Percentiles rank a stretch among this genome's conserved stretches.
Evolutionary conservation across 306 rosid species (phyloP).

Genomic region (Vachellia pachyceras): DNA sequence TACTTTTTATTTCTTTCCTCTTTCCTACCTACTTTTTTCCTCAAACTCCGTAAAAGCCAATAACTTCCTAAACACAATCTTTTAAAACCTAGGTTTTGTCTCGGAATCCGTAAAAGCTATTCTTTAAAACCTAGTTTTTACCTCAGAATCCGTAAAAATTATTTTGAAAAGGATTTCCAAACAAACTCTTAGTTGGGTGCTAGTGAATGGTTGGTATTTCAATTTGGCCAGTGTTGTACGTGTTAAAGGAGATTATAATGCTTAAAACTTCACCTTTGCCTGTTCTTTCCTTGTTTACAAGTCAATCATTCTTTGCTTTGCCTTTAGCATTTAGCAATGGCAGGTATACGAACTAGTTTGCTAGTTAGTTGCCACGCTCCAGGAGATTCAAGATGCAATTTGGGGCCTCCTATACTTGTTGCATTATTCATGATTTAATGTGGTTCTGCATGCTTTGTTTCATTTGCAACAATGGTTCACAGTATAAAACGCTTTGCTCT

Average conservation of each 20-base stretch:
- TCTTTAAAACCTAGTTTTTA: too few relatives aligned
- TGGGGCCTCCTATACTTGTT: neutral
- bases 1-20: too few relatives aligned
- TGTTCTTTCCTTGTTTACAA: neutral
- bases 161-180: slow-evolving; percentile 15
- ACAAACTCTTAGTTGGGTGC: too few relatives aligned
- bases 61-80: too few relatives aligned
- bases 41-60: too few relatives aligned
- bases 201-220: neutral
- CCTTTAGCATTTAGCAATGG: neutral
- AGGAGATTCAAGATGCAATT: neutral
- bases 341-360: neutral
- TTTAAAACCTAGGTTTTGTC: too few relatives aligned
- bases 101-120: too few relatives aligned
- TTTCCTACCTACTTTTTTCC: too few relatives aligned
- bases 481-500: neutral
- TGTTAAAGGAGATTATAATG: neutral
- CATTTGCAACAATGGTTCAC: neutral
- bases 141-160: neutral
- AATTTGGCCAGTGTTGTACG: neutral
- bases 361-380: neutral
- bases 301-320: neutral
- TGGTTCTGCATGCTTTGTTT: neutral
- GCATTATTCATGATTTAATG: neutral
- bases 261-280: neutral